Conservation (phyloP, 352 stramenopile species). For the Globisporangium paddicum region DNA sequence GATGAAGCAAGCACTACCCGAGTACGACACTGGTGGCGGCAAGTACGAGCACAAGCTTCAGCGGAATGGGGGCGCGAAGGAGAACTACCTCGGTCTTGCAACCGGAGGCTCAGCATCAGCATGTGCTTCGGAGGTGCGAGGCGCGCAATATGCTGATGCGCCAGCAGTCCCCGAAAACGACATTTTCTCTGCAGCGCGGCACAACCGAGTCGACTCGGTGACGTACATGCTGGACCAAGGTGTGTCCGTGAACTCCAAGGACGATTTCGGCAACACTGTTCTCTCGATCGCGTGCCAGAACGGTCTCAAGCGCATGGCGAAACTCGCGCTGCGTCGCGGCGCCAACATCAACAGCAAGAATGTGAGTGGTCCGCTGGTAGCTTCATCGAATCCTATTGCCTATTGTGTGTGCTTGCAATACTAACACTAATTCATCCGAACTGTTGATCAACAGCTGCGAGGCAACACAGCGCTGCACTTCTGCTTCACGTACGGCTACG, state of each 20-base stretch:
- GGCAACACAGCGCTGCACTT: constrained; percentile 90
- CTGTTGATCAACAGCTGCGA: constrained; percentile 30
- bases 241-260: constrained; percentile 69
- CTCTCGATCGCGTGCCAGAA: constrained; percentile 89
- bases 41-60: constrained; percentile 12
- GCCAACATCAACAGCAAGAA: constrained; percentile 88
- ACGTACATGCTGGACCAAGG: constrained; percentile 82
- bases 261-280: constrained; percentile 83
- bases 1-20: constrained; percentile 17
- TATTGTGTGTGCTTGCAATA: background rate
- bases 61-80: background rate
- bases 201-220: constrained; percentile 85
- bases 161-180: constrained; percentile 50
- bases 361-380: constrained; percentile 21
- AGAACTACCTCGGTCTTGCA: constrained; percentile 30
- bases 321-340: constrained; percentile 76
- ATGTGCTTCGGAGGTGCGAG: background rate
- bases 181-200: constrained; percentile 80
- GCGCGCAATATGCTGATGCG: constrained; percentile 12
- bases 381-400: background rate
- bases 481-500: constrained; percentile 88
- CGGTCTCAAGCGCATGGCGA: constrained; percentile 87
- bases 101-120: background rate
- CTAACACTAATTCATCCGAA: constrained; percentile 1
- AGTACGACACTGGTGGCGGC: background rate